A percentile compares a stretch with the other conserved stretches of the same genome.
These are phyloP conservation scores for Malassezia arunalokei DNA, from an alignment of 1,284 basidiomycete species.

Conservation along the genomic window DNA sequence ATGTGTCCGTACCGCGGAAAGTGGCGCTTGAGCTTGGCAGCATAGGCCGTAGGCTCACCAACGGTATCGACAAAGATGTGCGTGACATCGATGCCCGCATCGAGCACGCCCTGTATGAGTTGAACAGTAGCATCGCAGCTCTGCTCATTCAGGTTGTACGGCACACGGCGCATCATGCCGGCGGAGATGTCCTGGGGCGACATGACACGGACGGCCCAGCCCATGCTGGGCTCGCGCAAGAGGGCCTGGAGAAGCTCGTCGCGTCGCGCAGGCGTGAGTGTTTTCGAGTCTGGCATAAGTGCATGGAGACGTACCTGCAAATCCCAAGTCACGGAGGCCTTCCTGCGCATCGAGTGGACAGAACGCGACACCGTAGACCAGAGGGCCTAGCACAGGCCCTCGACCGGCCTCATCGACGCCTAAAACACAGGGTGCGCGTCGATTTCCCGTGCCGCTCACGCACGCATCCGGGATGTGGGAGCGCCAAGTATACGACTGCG, in stretches of 20 bases:
- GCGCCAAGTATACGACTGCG: conserved; percentile 13
- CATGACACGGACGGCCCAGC: conserved; percentile 66
- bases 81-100: conserved; percentile 63
- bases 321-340: conserved; percentile 66
- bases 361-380: conserved; percentile 90
- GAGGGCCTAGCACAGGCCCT: conserved; percentile 75
- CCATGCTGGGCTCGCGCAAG: conserved; percentile 21
- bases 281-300: conserved; percentile 68
- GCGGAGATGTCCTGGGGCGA: conserved; percentile 82
- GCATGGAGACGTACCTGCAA: conserved; percentile 56
- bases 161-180: conserved; percentile 74
- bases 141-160: conserved; percentile 81
- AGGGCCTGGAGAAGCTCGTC: conserved; percentile 40
- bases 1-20: conserved; percentile 37
- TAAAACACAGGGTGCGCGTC: conserved; percentile 47
- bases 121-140: conserved; percentile 80
- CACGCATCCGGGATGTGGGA: conserved; percentile 14
- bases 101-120: conserved; percentile 70
- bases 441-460: conserved; percentile 6
- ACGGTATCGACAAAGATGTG: conserved; percentile 92
- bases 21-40: conserved; percentile 46
- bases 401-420: conserved; percentile 95
- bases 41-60: conserved; percentile 72
- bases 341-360: conserved; percentile 70
- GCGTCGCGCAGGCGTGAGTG: conserved; percentile 56